These are phyloP conservation scores for Hydrangea macrophylla DNA, from an alignment of 148 eudicot genomes.

Conservation along the genomic window DNA sequence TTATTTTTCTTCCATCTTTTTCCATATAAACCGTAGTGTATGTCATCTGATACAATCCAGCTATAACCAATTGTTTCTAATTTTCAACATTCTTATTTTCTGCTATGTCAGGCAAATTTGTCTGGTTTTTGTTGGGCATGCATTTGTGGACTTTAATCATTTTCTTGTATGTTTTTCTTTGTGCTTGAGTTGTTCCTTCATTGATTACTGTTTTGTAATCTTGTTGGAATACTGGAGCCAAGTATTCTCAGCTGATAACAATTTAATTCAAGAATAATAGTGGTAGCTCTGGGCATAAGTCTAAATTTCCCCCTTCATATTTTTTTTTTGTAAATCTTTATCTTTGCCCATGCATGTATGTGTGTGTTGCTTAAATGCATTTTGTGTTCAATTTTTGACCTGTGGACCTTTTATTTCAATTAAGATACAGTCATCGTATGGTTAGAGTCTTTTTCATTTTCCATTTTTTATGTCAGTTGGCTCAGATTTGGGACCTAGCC, in stretches of 20 bases:
- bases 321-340: not conserved
- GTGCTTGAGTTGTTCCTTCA: not conserved
- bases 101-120: not conserved
- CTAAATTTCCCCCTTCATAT: not conserved
- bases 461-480: conserved; percentile 36
- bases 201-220: no score
- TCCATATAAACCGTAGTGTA: no score
- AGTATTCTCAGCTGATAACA: not conserved
- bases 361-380: not conserved
- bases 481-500: conserved; percentile 62
- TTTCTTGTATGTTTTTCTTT: not conserved
- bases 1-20: no score
- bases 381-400: not conserved
- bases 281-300: not conserved
- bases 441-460: conserved; percentile 14
- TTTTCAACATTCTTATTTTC: not conserved
- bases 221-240: not conserved
- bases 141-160: not conserved
- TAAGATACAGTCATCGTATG: not conserved
- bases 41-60: no score
- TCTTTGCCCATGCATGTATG: not conserved
- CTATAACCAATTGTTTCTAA: no score
- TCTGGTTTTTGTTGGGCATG: not conserved
- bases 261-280: not conserved
- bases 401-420: not conserved